Evolutionary conservation across 106 monocot species (phyloP), one percentile per base, ranked within the genome.

Genomic region (Dendrobium nobile): DNA sequence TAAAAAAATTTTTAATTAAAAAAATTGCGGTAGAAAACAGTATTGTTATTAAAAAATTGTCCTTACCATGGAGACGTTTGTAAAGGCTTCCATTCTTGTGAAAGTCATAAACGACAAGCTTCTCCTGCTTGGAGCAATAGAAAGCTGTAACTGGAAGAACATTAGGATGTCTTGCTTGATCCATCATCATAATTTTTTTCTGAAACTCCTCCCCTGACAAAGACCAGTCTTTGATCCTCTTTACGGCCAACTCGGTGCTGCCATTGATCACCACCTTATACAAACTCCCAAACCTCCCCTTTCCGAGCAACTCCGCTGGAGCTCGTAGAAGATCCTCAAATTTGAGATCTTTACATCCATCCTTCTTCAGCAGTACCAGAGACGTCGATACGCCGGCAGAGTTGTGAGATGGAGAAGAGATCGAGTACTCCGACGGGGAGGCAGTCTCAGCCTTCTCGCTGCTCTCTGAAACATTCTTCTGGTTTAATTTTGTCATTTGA

Each of bases 81-180:
- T 82, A 82, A 73, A 90, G 90, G 84, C 88, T 90, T n/a, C 90
- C 88, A 77, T 86, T 84, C 15, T 47, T 82, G 79, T 81, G 83
- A 47, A 58, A 88, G 82, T 88, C 87, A 26, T 90, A 90, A 0
- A 90, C 90, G 51, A 88, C 81, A 26, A 90, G 85, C 73, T 90
- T 90, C 84, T 90, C 90, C 85, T 90, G 87, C 79, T 79, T 86
- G 5, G 85, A 85, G 82, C 84, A 86, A 59, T 90, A 88, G 48
- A 88, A 90, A 15, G 90, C 90, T 10, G 86, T 44, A 0, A 75
- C 54, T 0, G 85, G 75, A 31, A 90, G 82, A 51, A 90, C 79
- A 9, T 67, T 77, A 0, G 42, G 84, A 64, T 90, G 90, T 64
- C 42, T 77, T 7, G 41, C 79, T 18, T 44, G 16, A 40, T 84